phyloP scores from a whole-genome alignment of 1,139 yeast species.

The Taphrina populina region DNA sequence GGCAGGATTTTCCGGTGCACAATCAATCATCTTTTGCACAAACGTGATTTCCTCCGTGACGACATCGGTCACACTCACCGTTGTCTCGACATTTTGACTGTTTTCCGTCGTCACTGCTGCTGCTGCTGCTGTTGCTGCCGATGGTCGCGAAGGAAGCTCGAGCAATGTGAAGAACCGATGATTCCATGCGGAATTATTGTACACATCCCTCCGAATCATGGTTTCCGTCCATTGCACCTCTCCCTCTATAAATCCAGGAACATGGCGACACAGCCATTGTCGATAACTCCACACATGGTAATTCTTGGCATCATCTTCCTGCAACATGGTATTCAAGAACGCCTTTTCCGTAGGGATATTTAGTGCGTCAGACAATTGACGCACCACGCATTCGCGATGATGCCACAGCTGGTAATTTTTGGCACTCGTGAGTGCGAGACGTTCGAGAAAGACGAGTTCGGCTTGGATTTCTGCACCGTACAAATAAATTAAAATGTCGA shows the following conservation, averaged over 20 bases:
- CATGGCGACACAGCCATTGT: slow-evolving; percentile 44
- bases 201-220: slow-evolving; percentile 60
- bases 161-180: slow-evolving; percentile 62
- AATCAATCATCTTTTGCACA: slow-evolving; percentile 51
- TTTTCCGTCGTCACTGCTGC: slow-evolving; percentile 34
- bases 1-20: slow-evolving; percentile 81
- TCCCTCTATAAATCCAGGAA: slow-evolving; percentile 40
- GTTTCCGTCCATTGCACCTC: slow-evolving; percentile 59
- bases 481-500: slow-evolving; percentile 50
- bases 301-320: slow-evolving; percentile 78
- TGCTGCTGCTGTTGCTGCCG: neutral
- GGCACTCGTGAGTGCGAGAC: slow-evolving; percentile 63
- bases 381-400: slow-evolving; percentile 58
- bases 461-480: no score
- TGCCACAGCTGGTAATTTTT: slow-evolving; percentile 98
- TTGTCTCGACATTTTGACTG: slow-evolving; percentile 38
- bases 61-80: slow-evolving; percentile 41
- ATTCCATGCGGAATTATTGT: slow-evolving; percentile 94
- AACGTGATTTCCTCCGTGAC: slow-evolving; percentile 48
- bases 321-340: slow-evolving; percentile 47
- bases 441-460: slow-evolving; percentile 4
- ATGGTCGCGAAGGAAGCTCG: slow-evolving; percentile 22
- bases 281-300: slow-evolving; percentile 94
- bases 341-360: slow-evolving; percentile 36
- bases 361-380: neutral